Base-by-base conservation (phyloP, 192 early-diverging fungal species). In the Coemansia sp. region DNA sequence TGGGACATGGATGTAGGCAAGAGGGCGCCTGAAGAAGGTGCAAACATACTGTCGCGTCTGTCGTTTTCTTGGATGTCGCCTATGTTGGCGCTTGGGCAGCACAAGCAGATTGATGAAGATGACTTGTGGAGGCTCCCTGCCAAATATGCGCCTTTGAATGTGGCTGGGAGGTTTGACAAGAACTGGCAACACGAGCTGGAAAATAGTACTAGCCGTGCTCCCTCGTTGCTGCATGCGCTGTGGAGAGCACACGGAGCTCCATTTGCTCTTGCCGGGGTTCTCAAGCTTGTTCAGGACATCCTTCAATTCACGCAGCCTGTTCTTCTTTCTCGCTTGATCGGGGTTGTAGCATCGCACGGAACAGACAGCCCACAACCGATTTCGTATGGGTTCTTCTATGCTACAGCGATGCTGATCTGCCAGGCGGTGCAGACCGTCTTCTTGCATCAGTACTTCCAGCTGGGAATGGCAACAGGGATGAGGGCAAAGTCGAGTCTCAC, bases 51-150 rank as follows among this genome's bases (percentile, higher is more conserved):
- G 65, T 91, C 90, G 14, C 85, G 85, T 12, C 68, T 94, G 3
- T 87, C 90, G 7, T 96, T 98, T 73, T 81, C 88, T 41, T 98
- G 96, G 96, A 91, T 98, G 87, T 87, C 91, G 58, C 84, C 87
- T 7, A 69, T 96, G 42, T 89, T 98, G 87, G 86, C 86, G 46
- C 77, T 90, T 19, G 94, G 94, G 8, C 87, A 88, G 57, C 63
- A 70, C 44, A 93, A 92, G 65, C 89, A 85, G 43, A 77, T 96
- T 20, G 83, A 78, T 2, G 82, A 86, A 71, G 87, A 88, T 10
- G 94, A 97, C 72, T 66, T 94, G 55, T 94, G 89, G 89, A 74
- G 77, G 22, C 76, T 96, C 55, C 75, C 86, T 7, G 60, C 56
- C 5, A 69, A 85, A 20, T 88, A 92, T 67, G 74, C 85, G 32